These are phyloP conservation scores for Beauveria sp. DNA, from an alignment of 2,329 filamentous ascomycete species.

Conservation along the genomic window DNA sequence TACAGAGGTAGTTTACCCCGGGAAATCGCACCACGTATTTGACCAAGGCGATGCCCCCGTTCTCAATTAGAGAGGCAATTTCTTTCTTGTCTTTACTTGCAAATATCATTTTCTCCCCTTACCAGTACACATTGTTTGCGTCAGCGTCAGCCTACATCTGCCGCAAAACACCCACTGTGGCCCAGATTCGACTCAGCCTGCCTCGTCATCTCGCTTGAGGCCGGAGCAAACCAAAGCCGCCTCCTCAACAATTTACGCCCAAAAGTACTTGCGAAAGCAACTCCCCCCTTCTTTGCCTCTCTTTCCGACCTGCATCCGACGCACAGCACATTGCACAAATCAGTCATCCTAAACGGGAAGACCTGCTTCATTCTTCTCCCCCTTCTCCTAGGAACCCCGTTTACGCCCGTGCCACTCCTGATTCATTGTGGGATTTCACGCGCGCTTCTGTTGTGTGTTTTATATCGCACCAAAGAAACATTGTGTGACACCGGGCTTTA, in stretches of 20 bases:
- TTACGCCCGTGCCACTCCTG: neutral
- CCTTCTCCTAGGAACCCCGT: neutral
- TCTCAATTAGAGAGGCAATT: neutral
- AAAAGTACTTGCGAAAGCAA: neutral
- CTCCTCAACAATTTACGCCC: slow-evolving; percentile 4
- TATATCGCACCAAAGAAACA: neutral
- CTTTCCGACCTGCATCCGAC: neutral
- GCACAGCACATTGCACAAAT: neutral
- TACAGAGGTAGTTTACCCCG: neutral
- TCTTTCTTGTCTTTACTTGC: neutral
- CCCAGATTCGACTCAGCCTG: slow-evolving; percentile 8
- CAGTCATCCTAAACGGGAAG: neutral
- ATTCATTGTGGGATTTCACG: neutral
- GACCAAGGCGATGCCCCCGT: neutral
- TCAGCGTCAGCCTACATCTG: neutral
- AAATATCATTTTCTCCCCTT: neutral
- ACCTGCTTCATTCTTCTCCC: neutral
- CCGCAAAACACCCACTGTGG: neutral
- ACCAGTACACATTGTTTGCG: neutral
- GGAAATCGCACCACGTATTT: neutral
- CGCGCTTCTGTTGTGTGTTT: neutral
- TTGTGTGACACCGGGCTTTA: neutral
- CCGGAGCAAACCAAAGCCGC: neutral
- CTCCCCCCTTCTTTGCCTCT: neutral
- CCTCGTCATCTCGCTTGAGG: slow-evolving; percentile 8